Conservation (phyloP, 2,329 filamentous ascomycete genomes). For the Zymoseptoria brevis region DNA sequence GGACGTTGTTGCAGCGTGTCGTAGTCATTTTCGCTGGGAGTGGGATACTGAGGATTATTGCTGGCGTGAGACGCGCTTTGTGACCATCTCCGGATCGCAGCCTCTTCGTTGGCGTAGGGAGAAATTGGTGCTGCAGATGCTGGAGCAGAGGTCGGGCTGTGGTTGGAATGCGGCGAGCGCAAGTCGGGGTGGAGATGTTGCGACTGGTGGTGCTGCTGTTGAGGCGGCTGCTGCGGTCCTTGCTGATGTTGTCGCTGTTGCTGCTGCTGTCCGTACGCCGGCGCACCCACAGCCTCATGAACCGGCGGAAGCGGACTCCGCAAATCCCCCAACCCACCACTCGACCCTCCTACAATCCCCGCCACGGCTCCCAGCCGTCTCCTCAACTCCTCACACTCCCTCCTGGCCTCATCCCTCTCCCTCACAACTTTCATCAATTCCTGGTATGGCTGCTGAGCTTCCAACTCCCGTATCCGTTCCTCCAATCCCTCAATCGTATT, state of each 20-base stretch:
- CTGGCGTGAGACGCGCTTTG: neutral
- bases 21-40: neutral
- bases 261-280: neutral
- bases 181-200: constrained; percentile 29
- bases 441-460: constrained; percentile 71
- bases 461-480: constrained; percentile 64
- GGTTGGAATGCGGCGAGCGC: constrained; percentile 14
- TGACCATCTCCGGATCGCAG: neutral
- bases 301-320: constrained; percentile 70
- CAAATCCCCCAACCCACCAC: constrained; percentile 60
- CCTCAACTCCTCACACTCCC: constrained; percentile 58
- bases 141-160: neutral
- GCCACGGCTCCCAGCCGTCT: constrained; percentile 57
- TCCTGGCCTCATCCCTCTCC: constrained; percentile 61
- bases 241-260: constrained; percentile 7
- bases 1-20: neutral
- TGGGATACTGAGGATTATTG: neutral
- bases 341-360: constrained; percentile 58
- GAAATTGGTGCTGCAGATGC: neutral
- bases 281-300: neutral
- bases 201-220: constrained; percentile 14
- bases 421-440: constrained; percentile 69
- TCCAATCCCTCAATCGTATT: constrained; percentile 70
- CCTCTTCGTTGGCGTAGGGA: neutral
- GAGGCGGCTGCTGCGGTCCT: constrained; percentile 4